Conservation (phyloP, 2,329 filamentous ascomycete species). For the Exophiala sp. region DNA sequence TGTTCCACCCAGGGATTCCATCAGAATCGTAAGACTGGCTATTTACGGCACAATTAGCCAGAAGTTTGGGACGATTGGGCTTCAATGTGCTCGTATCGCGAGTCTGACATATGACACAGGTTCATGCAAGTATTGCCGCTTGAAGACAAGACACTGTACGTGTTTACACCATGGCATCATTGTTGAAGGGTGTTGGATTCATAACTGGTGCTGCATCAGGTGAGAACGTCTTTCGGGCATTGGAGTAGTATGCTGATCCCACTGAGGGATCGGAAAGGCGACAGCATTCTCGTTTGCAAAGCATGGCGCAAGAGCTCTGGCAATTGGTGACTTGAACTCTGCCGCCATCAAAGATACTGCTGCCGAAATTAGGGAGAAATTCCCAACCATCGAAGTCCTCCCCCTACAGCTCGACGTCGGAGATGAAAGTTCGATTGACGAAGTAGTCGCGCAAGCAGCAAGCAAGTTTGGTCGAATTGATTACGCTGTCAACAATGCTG, state of each 20-base stretch:
- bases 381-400: slow-evolving; percentile 34
- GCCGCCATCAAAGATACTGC: slow-evolving; percentile 5
- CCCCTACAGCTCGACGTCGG: slow-evolving; percentile 45
- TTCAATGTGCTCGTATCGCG: no score
- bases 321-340: neutral
- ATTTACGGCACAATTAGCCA: no score
- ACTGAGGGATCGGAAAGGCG: neutral
- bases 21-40: no score
- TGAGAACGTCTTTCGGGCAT: no score
- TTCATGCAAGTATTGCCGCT: no score
- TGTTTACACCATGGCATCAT: no score
- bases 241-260: neutral
- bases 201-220: no score
- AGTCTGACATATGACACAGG: no score
- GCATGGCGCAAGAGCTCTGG: neutral
- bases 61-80: no score
- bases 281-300: neutral
- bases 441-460: slow-evolving; percentile 36
- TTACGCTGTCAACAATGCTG: slow-evolving; percentile 56
- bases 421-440: slow-evolving; percentile 34
- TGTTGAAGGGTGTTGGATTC: no score
- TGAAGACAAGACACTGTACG: no score
- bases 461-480: slow-evolving; percentile 53
- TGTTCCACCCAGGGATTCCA: no score
- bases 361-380: slow-evolving; percentile 7